phyloP scores from a whole-genome alignment of 2,329 filamentous ascomycete genomes.

The Cladosporium colombiae region DNA sequence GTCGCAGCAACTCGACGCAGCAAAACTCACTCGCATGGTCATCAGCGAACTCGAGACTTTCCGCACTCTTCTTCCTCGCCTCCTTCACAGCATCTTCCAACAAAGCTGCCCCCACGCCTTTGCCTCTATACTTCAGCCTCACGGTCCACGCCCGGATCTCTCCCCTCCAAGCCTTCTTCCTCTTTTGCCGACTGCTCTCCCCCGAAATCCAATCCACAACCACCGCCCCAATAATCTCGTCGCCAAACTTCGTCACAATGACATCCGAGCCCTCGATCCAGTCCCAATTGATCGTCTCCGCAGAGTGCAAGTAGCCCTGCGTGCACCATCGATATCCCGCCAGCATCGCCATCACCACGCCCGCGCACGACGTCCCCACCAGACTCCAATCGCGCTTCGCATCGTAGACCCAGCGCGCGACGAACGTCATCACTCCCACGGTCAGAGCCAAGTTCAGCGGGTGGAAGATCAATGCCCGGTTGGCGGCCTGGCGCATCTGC shows the following conservation, averaged over 20 bases:
- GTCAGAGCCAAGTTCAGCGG: conserved; percentile 48
- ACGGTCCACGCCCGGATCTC: conserved; percentile 84
- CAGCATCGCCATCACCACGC: conserved; percentile 64
- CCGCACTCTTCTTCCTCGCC: conserved; percentile 68
- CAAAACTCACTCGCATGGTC: conserved; percentile 70
- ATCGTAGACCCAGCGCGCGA: conserved; percentile 45
- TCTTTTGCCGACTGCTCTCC: conserved; percentile 41
- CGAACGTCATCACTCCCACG: conserved; percentile 41
- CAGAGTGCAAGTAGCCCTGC: conserved; percentile 62
- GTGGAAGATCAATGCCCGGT: conserved; percentile 64
- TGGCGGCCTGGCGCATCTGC: conserved; percentile 73
- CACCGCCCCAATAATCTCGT: conserved; percentile 69
- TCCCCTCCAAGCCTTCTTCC: conserved; percentile 62
- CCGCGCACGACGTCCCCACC: conserved; percentile 59
- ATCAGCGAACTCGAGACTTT: conserved; percentile 70
- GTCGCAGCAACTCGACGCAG: not conserved
- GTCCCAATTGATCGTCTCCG: conserved; percentile 61
- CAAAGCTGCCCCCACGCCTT: conserved; percentile 71
- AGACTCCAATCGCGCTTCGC: conserved; percentile 53
- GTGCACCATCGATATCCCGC: conserved; percentile 62
- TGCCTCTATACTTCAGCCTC: conserved; percentile 64
- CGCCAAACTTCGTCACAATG: conserved; percentile 67
- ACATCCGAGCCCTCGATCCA: conserved; percentile 57
- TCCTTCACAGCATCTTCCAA: conserved; percentile 71
- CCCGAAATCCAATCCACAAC: conserved; percentile 65